phyloP scores from a whole-genome alignment of 495 filamentous ascomycete genomes.

The Penicillium riverlandense region DNA sequence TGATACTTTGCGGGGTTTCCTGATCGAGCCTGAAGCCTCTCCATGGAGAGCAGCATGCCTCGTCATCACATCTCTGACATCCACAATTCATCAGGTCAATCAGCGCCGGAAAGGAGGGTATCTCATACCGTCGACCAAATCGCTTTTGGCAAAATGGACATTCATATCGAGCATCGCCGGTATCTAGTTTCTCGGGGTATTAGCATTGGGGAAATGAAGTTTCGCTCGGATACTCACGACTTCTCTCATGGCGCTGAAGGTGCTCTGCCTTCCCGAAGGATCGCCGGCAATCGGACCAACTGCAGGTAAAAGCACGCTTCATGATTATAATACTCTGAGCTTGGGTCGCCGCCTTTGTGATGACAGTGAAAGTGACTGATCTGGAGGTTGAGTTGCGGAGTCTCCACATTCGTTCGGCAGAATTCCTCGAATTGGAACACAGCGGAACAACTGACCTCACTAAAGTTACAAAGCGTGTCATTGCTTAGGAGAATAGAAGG shows the following conservation, averaged over 20 bases:
- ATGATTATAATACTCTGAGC: neutral
- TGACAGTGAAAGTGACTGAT: neutral
- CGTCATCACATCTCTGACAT: conserved; percentile 2
- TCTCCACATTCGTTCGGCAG: neutral
- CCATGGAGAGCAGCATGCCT: conserved; percentile 2
- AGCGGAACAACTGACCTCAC: neutral
- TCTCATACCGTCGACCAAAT: conserved; percentile 4
- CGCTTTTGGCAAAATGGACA: conserved; percentile 7
- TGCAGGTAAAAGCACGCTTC: conserved; percentile 5
- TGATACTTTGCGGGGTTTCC: conserved; percentile 1
- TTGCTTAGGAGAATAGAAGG: too few species aligned
- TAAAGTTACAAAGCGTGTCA: too few species aligned
- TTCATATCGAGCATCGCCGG: conserved; percentile 5
- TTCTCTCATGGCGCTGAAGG: conserved; percentile 5
- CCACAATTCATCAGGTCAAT: neutral
- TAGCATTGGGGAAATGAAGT: neutral
- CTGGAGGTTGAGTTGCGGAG: neutral
- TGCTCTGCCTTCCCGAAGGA: conserved; percentile 5
- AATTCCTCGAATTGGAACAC: neutral
- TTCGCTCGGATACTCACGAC: neutral
- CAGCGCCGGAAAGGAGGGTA: conserved; percentile 1
- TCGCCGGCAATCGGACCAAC: conserved; percentile 2
- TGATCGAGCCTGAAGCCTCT: conserved; percentile 1
- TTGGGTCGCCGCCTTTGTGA: neutral
- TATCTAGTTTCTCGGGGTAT: conserved; percentile 1